These are phyloP conservation scores for Trametes polyzona DNA, from an alignment of 1,284 basidiomycete genomes.

Conservation along the genomic window DNA sequence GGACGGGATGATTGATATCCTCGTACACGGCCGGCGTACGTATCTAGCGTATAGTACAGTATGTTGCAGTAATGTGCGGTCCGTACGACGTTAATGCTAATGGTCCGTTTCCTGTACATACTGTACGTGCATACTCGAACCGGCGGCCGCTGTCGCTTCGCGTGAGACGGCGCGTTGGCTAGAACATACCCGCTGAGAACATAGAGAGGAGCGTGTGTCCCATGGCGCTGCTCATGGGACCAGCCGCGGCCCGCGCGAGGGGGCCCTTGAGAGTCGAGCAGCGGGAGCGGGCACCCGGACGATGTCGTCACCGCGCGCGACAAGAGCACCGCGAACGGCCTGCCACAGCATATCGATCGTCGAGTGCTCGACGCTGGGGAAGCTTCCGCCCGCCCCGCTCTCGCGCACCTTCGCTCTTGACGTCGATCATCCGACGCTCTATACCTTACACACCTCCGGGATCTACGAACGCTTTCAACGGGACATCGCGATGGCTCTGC, in stretches of 20 bases:
- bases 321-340: too few relatives aligned
- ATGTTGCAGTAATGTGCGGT: too few relatives aligned
- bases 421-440: neutral
- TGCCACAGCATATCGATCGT: constrained; percentile 15
- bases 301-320: neutral
- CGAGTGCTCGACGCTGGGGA: too few relatives aligned
- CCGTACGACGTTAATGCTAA: constrained; percentile 4
- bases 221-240: constrained; percentile 13
- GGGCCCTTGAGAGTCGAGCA: neutral
- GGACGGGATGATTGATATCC: too few relatives aligned
- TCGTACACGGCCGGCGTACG: too few relatives aligned
- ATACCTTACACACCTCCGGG: too few relatives aligned
- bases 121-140: neutral
- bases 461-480: neutral
- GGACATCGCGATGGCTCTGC: constrained; percentile 49
- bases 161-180: too few relatives aligned
- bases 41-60: too few relatives aligned
- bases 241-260: too few relatives aligned
- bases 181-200: too few relatives aligned
- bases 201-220: too few relatives aligned
- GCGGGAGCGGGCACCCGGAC: neutral
- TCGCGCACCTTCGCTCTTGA: constrained; percentile 1
- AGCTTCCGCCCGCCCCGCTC: neutral
- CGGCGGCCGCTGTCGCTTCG: too few relatives aligned
- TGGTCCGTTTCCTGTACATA: neutral